Evolutionary conservation across 2,329 filamentous ascomycete species (phyloP), one percentile per base, ranked within the genome.

Genomic region (Akanthomyces lecanii): DNA sequence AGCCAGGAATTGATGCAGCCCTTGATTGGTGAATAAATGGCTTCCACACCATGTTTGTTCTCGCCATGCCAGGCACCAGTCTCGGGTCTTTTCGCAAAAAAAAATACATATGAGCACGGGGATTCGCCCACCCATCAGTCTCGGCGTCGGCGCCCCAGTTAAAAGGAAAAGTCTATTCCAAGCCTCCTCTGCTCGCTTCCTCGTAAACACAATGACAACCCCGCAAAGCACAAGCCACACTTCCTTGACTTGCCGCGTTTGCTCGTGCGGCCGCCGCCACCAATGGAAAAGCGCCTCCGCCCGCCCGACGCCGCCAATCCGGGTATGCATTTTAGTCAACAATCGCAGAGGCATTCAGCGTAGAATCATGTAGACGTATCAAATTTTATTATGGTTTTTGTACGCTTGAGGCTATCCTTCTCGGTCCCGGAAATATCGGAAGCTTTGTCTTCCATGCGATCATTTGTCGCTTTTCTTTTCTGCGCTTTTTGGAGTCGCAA

Each of bases 321-420:
- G 14, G 12, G 1, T 16, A 16, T 2, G 14, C 38, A 40, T 40
- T 16, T 16, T 36, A 7, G 33, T 36, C 33, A 36, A 36, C 33
- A 40, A 4, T 40, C 14, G 16, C 38, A 40, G 14, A 16, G 2
- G 10, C 38, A 11, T 36, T 16, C 12, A 14, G 38, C 1, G 12
- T 8, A 18, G 28, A 25, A 38, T 48, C 5, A 7, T 50, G 16
- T 59, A 28, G 56, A 51, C 45, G 38, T 51, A 21, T 50, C 54
- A 45, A 30, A 25, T 60, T 60, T 60, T 60, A 45, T 60, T 60
- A 52, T 60, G 36, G 52, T 60, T 57, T 60, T 52, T 60, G 57
- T 60, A 60, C 57, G 57, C 48, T 52, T 45, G 57, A 60, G 57
- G 48, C 57, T 60, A 18, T 60, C 38, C 48, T 52, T 60, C 36